Conservation (phyloP, 805 yeast genomes). For the Candida maltosa region DNA sequence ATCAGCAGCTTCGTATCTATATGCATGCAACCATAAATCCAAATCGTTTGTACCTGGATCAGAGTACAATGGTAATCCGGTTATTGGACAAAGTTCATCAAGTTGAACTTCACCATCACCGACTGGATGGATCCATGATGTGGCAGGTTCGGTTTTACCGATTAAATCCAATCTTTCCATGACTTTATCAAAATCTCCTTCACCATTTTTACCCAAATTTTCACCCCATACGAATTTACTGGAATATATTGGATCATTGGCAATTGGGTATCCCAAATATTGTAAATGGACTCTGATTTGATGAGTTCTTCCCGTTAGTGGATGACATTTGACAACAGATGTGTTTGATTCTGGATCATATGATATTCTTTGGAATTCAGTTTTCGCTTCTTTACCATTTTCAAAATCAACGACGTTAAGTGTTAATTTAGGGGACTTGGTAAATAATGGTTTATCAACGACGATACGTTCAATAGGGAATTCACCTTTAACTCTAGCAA, state of each 20-base stretch:
- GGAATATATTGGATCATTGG: slow-evolving; percentile 73
- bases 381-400: slow-evolving; percentile 69
- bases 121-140: slow-evolving; percentile 63
- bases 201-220: slow-evolving; percentile 59
- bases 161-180: slow-evolving; percentile 51
- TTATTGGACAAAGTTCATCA: slow-evolving; percentile 58
- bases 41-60: slow-evolving; percentile 90
- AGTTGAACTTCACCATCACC: slow-evolving; percentile 64
- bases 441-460: slow-evolving; percentile 66
- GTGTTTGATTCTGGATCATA: slow-evolving; percentile 55
- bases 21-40: slow-evolving; percentile 89
- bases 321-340: slow-evolving; percentile 78
- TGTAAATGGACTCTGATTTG: slow-evolving; percentile 94
- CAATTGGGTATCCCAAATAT: slow-evolving; percentile 50
- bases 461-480: slow-evolving; percentile 58
- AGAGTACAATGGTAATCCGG: slow-evolving; percentile 69
- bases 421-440: slow-evolving; percentile 72
- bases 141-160: slow-evolving; percentile 68
- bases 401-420: slow-evolving; percentile 50
- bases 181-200: slow-evolving; percentile 47
- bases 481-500: slow-evolving; percentile 84
- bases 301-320: slow-evolving; percentile 91
- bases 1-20: slow-evolving; percentile 61
- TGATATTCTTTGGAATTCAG: slow-evolving; percentile 64
- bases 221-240: slow-evolving; percentile 80